phyloP scores from a whole-genome alignment of 139 green algal genomes.

The Haematococcus lacustris region DNA sequence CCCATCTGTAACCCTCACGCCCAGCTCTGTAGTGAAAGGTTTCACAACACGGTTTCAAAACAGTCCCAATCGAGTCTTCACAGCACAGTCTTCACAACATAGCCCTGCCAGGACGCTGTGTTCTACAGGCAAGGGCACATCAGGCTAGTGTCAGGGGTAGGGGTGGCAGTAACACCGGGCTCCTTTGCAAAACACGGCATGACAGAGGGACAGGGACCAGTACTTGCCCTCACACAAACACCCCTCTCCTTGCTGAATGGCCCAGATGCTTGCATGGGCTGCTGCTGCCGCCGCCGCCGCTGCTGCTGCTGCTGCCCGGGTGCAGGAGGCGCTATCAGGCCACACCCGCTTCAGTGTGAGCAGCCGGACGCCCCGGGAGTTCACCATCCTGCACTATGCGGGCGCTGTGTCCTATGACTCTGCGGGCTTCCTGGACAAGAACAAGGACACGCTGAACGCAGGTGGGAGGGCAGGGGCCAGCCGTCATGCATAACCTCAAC shows the following conservation, averaged over 20 bases:
- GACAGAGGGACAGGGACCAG: neutral
- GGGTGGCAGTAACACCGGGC: neutral
- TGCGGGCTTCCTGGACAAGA: slow-evolving; percentile 73
- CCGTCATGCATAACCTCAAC: too few species aligned
- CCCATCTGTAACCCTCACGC: too few species aligned
- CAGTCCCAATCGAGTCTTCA: too few species aligned
- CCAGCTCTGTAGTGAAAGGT: too few species aligned
- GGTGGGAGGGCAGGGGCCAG: slow-evolving; percentile 23
- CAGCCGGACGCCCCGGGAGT: slow-evolving; percentile 36
- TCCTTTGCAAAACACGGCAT: neutral
- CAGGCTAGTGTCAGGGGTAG: neutral
- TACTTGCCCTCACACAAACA: neutral
- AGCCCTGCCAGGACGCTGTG: too few species aligned
- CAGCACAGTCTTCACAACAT: too few species aligned
- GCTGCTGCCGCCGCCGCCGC: too few species aligned
- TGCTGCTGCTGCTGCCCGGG: neutral
- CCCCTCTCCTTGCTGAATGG: neutral
- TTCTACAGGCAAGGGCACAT: too few species aligned
- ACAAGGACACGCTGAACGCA: slow-evolving; percentile 65
- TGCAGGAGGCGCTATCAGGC: slow-evolving; percentile 24
- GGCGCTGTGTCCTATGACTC: slow-evolving; percentile 53
- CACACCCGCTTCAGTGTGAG: slow-evolving; percentile 51
- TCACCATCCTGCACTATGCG: slow-evolving; percentile 80
- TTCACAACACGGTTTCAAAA: too few species aligned
- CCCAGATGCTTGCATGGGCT: neutral